Evolutionary conservation across 495 filamentous ascomycete genomes (phyloP).

Genomic region (Neurospora tetrasperma): DNA sequence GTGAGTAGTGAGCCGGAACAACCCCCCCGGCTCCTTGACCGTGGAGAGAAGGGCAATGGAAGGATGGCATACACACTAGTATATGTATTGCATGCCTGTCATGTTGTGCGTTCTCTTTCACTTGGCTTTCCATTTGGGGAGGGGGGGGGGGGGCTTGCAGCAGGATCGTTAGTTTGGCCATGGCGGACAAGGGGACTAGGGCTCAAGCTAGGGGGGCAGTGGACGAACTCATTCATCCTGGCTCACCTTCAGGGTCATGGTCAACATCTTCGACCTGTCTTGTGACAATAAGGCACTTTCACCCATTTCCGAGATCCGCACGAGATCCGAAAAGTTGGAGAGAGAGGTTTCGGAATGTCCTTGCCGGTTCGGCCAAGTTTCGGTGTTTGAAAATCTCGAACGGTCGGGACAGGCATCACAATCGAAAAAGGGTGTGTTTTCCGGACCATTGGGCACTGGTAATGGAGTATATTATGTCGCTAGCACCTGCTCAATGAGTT

Average conservation of each 20-base stretch:
- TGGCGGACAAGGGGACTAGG: neutral
- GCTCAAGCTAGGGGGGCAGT: neutral
- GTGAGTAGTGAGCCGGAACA: neutral
- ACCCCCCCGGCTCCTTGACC: too few relatives aligned
- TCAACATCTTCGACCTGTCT: neutral
- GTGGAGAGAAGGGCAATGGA: too few relatives aligned
- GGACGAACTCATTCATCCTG: neutral
- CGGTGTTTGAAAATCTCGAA: neutral
- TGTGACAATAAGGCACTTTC: neutral
- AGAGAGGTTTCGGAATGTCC: neutral
- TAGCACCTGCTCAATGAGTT: neutral
- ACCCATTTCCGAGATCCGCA: neutral
- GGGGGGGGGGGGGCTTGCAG: neutral
- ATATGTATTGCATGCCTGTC: too few relatives aligned
- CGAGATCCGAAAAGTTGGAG: neutral
- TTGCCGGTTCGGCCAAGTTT: neutral
- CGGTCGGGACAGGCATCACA: neutral
- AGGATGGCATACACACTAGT: too few relatives aligned
- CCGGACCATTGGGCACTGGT: neutral
- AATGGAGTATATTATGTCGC: neutral
- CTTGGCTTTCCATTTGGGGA: too few relatives aligned
- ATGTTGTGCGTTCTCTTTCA: too few relatives aligned
- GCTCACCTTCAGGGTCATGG: neutral
- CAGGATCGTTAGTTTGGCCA: neutral
- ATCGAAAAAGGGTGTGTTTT: neutral